These are phyloP conservation scores for Sequoiadendron giganteum DNA, from an alignment of 75 land plant genomes.

Conservation along the genomic window DNA sequence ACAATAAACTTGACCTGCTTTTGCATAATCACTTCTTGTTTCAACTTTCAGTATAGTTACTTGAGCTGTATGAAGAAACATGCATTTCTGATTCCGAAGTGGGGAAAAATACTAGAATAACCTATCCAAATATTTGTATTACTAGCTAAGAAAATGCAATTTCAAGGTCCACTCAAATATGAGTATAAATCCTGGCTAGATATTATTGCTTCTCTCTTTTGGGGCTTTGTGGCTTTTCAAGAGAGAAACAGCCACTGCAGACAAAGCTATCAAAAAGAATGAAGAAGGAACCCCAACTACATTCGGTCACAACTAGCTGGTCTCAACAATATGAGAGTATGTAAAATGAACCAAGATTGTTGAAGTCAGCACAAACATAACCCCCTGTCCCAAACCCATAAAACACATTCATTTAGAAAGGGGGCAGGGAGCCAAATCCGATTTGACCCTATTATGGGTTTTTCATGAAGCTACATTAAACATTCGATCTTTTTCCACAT, in stretches of 20 bases:
- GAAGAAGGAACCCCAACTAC: background rate
- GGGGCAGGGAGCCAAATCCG: no score
- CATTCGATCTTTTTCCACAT: background rate
- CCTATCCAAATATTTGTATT: background rate
- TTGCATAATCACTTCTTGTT: background rate
- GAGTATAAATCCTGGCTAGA: background rate
- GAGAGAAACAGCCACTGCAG: background rate
- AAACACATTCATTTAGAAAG: no score
- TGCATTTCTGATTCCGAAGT: background rate
- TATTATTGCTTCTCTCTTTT: background rate
- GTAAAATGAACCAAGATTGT: background rate
- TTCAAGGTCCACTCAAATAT: background rate
- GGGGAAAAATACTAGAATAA: background rate
- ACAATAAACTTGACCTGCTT: background rate
- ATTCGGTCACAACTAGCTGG: background rate
- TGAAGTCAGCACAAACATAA: no score
- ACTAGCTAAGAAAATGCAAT: background rate
- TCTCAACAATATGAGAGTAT: background rate
- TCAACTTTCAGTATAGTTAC: background rate
- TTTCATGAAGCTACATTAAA: background rate
- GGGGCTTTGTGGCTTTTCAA: background rate
- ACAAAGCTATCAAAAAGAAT: background rate
- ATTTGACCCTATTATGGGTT: background rate
- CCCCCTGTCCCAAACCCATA: no score
- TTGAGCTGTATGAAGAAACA: background rate